Evolutionary conservation across 306 rosid species (phyloP).

Genomic region (Castanopsis chinensis): DNA sequence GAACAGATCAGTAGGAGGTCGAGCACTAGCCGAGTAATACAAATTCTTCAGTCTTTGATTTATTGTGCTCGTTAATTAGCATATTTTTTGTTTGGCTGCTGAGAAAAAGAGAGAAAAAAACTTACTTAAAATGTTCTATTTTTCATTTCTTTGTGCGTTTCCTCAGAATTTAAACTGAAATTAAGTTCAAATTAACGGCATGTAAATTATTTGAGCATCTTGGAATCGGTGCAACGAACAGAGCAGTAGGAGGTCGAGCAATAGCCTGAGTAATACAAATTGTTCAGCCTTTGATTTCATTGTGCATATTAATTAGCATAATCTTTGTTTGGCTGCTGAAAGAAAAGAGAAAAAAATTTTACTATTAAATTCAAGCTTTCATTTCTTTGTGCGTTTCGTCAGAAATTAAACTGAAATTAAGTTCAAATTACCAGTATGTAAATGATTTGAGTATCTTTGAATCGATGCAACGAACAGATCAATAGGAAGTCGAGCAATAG

Average conservation of each 20-base stretch:
- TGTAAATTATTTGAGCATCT: not conserved
- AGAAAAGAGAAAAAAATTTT: not conserved
- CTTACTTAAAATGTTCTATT: not conserved
- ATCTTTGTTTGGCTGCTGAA: not conserved
- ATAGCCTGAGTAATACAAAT: slow-evolving; percentile 40
- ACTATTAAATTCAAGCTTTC: not conserved
- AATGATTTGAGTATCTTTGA: not conserved
- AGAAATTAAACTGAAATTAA: not conserved
- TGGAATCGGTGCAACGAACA: slow-evolving; percentile 12
- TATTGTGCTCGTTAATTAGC: not conserved
- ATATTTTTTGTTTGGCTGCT: not conserved
- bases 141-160: slow-evolving; percentile 10
- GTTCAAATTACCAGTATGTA: not conserved
- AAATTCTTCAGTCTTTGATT: not conserved
- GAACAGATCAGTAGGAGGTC: slow-evolving; percentile 56
- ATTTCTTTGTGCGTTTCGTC: slow-evolving; percentile 7
- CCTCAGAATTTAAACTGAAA: not conserved
- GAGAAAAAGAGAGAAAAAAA: not conserved
- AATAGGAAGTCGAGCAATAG: slow-evolving; percentile 63
- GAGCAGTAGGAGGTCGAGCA: slow-evolving; percentile 64
- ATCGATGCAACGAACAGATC: slow-evolving; percentile 38
- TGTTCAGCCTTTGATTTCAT: not conserved
- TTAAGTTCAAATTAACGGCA: not conserved
- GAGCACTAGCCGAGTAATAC: slow-evolving; percentile 54
- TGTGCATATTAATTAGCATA: not conserved